Percentiles rank a stretch among this genome's conserved stretches.
phyloP scores from a whole-genome alignment of 257 asterid genomes.

The Solanum ahanhuiri region DNA sequence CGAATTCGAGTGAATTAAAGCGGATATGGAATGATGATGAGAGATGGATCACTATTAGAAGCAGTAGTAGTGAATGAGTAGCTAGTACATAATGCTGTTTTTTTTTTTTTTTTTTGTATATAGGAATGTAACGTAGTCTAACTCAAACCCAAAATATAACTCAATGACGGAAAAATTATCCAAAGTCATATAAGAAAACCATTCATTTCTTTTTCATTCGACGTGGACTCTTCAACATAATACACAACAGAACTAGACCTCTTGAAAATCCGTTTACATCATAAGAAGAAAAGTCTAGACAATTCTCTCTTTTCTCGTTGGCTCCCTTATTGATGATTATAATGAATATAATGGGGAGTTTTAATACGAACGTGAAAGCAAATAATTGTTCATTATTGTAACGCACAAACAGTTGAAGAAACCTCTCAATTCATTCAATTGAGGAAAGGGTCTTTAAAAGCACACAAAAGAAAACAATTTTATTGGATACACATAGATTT shows the following conservation, averaged over 20 bases:
- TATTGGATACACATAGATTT: not conserved
- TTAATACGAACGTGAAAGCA: not conserved
- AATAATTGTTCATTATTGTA: not conserved
- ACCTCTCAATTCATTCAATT: not conserved
- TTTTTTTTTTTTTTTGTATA: no score
- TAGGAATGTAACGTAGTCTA: not conserved
- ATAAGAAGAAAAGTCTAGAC: not conserved
- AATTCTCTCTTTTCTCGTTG: no score
- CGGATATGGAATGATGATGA: conserved; percentile 30
- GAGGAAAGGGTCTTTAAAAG: not conserved
- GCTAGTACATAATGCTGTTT: not conserved
- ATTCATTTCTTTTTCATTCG: not conserved
- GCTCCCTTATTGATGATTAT: not conserved
- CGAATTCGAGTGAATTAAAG: conserved; percentile 11
- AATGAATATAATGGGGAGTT: not conserved
- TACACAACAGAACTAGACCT: not conserved
- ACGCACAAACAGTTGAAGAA: not conserved
- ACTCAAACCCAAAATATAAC: not conserved
- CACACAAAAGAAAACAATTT: not conserved
- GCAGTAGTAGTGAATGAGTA: conserved; percentile 2
- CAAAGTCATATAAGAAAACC: no score
- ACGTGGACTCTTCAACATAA: not conserved
- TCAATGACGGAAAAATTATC: not conserved
- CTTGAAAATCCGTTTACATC: not conserved
- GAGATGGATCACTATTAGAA: conserved; percentile 43